A percentile compares a stretch with the other conserved stretches of the same genome.
phyloP scores from a whole-genome alignment of 2,329 filamentous ascomycete genomes.

The Orbilia quercus region DNA sequence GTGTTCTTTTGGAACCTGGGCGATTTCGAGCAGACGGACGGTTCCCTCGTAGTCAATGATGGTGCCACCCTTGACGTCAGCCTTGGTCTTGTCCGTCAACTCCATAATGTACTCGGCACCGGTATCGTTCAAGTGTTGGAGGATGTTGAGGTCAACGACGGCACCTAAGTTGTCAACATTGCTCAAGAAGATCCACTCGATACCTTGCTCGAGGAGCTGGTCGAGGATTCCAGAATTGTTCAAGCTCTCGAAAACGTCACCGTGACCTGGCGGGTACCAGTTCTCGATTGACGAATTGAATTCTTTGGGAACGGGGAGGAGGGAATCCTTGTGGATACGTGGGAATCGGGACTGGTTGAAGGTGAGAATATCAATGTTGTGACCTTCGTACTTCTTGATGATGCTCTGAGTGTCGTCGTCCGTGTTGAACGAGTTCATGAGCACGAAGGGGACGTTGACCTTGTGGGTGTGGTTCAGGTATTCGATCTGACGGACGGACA shows the following conservation, averaged over 20 bases:
- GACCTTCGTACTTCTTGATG: slow-evolving; percentile 99
- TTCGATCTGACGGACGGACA: slow-evolving; percentile 98
- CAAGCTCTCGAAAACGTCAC: slow-evolving; percentile 98
- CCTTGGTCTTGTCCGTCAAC: slow-evolving; percentile 99
- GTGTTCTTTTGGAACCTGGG: slow-evolving; percentile 99
- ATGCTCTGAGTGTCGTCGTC: slow-evolving; percentile 97
- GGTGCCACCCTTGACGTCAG: slow-evolving; percentile 99
- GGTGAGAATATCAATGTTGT: slow-evolving; percentile 99
- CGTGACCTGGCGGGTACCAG: slow-evolving; percentile 99
- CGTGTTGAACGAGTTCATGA: slow-evolving; percentile 99
- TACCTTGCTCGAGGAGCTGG: slow-evolving; percentile 91
- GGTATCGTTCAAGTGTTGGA: slow-evolving; percentile 99
- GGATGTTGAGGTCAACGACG: slow-evolving; percentile 95
- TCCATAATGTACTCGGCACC: slow-evolving; percentile 99
- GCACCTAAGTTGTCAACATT: slow-evolving; percentile 99
- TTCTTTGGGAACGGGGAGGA: slow-evolving; percentile 92
- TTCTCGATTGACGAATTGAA: slow-evolving; percentile 88
- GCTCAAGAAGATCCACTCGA: slow-evolving; percentile 98
- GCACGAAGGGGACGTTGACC: slow-evolving; percentile 95
- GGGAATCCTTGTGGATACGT: slow-evolving; percentile 96
- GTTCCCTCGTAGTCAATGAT: slow-evolving; percentile 99
- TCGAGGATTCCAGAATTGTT: slow-evolving; percentile 99
- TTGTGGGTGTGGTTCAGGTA: slow-evolving; percentile 98
- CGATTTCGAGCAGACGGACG: slow-evolving; percentile 96
- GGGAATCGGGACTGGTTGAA: slow-evolving; percentile 99